Evolutionary conservation across 805 yeast species (phyloP).

Genomic region (Monosporozyma unispora): DNA sequence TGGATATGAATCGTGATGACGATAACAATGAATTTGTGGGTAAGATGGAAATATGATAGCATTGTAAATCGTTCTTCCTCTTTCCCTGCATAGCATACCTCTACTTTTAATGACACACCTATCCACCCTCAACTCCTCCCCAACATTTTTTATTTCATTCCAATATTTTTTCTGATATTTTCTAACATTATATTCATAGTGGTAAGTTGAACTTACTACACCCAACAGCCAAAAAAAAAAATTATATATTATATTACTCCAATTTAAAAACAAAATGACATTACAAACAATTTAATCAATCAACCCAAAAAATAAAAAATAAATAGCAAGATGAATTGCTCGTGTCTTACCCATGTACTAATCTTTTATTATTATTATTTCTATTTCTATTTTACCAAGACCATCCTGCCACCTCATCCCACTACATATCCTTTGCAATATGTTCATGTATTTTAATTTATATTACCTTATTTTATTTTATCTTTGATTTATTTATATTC

Average conservation of each 20-base stretch:
- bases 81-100: too few species aligned
- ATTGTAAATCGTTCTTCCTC: not conserved
- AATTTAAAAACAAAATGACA: not conserved
- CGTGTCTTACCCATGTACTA: not conserved
- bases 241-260: too few species aligned
- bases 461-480: not conserved
- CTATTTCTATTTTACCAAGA: not conserved
- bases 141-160: not conserved
- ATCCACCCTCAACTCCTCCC: too few species aligned
- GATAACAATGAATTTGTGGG: slow-evolving; percentile 32
- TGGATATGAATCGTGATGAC: slow-evolving; percentile 25
- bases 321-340: too few species aligned
- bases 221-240: not conserved
- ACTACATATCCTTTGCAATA: not conserved
- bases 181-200: not conserved
- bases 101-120: too few species aligned
- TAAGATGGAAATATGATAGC: slow-evolving; percentile 28
- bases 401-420: not conserved
- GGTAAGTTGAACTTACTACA: not conserved
- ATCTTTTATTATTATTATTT: too few species aligned
- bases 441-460: not conserved
- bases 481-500: not conserved
- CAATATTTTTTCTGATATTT: not conserved
- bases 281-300: too few species aligned
- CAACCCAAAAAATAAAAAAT: too few species aligned